Conservation (phyloP, 768 basidiomycete genomes). For the Russula sp. region DNA sequence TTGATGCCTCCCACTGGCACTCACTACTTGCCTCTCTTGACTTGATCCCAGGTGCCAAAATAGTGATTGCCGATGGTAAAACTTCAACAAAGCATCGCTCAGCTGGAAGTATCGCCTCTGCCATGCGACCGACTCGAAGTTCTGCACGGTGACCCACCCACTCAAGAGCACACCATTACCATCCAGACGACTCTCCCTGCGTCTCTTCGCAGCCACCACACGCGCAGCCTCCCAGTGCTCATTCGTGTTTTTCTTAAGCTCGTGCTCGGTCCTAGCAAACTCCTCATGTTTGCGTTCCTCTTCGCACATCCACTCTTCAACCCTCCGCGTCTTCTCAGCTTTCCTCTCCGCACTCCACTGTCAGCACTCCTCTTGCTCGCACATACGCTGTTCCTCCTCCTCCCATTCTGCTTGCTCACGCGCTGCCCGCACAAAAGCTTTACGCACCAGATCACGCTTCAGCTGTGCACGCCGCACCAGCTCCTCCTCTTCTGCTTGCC, state of each 20-base stretch:
- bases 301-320: conserved; percentile 21
- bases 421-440: conserved; percentile 7
- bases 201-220: conserved; percentile 14
- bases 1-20: too few species aligned
- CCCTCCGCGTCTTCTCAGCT: conserved; percentile 1
- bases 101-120: conserved; percentile 29
- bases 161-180: conserved; percentile 16
- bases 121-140: conserved; percentile 22
- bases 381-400: conserved; percentile 15
- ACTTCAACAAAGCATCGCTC: conserved; percentile 15
- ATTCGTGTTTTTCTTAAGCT: conserved; percentile 13
- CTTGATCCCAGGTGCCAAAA: too few species aligned
- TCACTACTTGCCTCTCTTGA: too few species aligned
- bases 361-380: conserved; percentile 19
- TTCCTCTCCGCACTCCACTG: conserved; percentile 23
- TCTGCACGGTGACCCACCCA: conserved; percentile 29
- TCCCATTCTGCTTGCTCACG: conserved; percentile 19
- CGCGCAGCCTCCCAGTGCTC: conserved; percentile 18
- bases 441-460: conserved; percentile 19
- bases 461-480: not conserved
- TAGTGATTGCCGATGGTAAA: conserved; percentile 20
- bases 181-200: conserved; percentile 16
- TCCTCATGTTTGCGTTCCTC: conserved; percentile 17
- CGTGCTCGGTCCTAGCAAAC: conserved; percentile 15
- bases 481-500: conserved; percentile 17